Base-by-base conservation (phyloP, 2,329 filamentous ascomycete species). In the Decorospora gaudefroyi region DNA sequence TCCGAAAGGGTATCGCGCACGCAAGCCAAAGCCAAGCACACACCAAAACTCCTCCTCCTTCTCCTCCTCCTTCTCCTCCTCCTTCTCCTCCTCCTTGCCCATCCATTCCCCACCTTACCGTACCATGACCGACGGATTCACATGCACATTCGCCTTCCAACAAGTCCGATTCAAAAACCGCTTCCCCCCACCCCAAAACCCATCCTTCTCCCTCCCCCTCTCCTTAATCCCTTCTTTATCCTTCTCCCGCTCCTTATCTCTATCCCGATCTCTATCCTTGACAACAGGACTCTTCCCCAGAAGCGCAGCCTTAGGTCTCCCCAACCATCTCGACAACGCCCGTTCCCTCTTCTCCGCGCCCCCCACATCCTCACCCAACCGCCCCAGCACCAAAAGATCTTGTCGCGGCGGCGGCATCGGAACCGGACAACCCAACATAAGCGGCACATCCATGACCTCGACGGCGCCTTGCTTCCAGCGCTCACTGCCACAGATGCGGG, bases 381-480 rank as follows among this genome's bases (percentile, higher is more conserved):
- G 68, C 60, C 23, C 65, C n/a, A 69, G 36, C 33, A 69, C 40
- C 22, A n/a, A n/a, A n/a, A n/a, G n/a, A n/a, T n/a, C n/a, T n/a
- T n/a, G n/a, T n/a, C 61, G 50, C 3, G 68, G 68, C 42, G n/a
- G 65, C 65, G 2, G 55, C 42, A 22, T 68, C 61, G n/a, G n/a
- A n/a, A 67, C 49, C 0, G 69, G 68, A 13, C 52, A n/a, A n/a
- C n/a, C 61, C 1, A 72, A 58, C 45, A 72, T 65, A 25, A 72
- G 63, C 0, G 70, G 70, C 13, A 72, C 69, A 39, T 72, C 70
- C 70, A 72, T 72, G 37, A 70, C 64, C 42, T 72, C 70, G 36
- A 69, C 51, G 56, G 72, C 51, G 67, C 75, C 59, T 65, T 52
- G 46, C 55, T 70, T 70, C 69, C 69, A 71, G 11, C 56, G 71